Evolutionary conservation across 139 green algal species (phyloP).

Genomic region (Ettlia oleoabundans): DNA sequence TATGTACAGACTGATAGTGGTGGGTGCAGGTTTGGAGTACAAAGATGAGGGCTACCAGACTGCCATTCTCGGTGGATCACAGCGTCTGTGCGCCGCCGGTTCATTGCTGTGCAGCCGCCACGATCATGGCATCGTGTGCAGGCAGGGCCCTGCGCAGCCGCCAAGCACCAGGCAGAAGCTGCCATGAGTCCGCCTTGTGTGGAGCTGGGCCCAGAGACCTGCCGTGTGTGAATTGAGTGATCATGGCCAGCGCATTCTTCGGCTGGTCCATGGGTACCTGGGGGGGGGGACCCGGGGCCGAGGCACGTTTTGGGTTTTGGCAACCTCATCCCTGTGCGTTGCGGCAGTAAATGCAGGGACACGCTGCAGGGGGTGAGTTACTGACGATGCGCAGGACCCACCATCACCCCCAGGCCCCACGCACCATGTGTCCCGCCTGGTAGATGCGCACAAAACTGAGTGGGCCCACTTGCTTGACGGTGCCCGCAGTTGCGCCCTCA

Average conservation of each 20-base stretch:
- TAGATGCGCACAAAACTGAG: slow-evolving; percentile 79
- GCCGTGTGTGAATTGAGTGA: slow-evolving; percentile 69
- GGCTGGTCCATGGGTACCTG: slow-evolving; percentile 87
- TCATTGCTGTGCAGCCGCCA: not conserved
- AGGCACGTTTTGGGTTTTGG: too few relatives aligned
- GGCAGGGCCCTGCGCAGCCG: slow-evolving; percentile 4
- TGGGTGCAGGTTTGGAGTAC: too few relatives aligned
- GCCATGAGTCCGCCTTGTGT: not conserved
- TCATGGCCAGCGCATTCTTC: slow-evolving; percentile 67
- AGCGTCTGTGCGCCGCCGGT: too few relatives aligned
- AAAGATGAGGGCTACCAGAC: too few relatives aligned
- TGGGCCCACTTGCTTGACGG: slow-evolving; percentile 52
- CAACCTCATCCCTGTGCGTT: too few relatives aligned
- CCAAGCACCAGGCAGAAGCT: slow-evolving; percentile 18
- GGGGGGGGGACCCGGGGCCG: not conserved
- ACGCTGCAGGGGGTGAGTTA: too few relatives aligned
- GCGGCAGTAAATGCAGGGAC: too few relatives aligned
- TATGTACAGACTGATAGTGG: too few relatives aligned
- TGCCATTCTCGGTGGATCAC: too few relatives aligned
- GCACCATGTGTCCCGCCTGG: slow-evolving; percentile 65
- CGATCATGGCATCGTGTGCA: not conserved
- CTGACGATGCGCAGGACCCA: too few relatives aligned
- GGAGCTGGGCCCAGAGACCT: slow-evolving; percentile 26
- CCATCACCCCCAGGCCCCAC: slow-evolving; percentile 15
- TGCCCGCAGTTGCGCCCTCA: slow-evolving; percentile 60